Evolutionary conservation across 2,329 filamentous ascomycete species (phyloP).

Genomic region (Diaporthe ilicicola): DNA sequence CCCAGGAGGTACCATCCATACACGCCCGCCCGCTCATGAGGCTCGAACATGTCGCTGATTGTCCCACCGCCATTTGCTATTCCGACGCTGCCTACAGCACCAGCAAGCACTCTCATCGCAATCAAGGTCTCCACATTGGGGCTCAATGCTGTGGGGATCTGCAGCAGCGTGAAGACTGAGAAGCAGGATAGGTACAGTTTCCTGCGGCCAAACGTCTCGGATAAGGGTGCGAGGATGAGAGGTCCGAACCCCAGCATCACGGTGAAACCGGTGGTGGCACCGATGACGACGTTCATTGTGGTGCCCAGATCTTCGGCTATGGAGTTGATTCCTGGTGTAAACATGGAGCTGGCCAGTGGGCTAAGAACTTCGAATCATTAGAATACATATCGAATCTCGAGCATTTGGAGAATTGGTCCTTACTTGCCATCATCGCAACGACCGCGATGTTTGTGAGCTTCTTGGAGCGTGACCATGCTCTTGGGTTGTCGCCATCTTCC

Average conservation of each 20-base stretch:
- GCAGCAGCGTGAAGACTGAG: constrained; percentile 26
- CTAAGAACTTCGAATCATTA: constrained; percentile 22
- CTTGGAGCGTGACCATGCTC: constrained; percentile 24
- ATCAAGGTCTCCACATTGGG: constrained; percentile 30
- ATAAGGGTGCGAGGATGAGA: constrained; percentile 27
- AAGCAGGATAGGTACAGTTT: constrained; percentile 27
- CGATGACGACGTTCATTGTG: constrained; percentile 24
- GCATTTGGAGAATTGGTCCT: background rate
- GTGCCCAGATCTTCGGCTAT: constrained; percentile 26
- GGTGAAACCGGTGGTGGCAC: constrained; percentile 26
- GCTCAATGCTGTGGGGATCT: constrained; percentile 25
- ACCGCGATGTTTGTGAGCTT: constrained; percentile 31
- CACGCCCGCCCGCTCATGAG: constrained; percentile 25
- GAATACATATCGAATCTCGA: background rate
- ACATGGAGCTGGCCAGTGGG: constrained; percentile 33
- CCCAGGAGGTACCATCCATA: constrained; percentile 31
- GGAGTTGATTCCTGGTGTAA: constrained; percentile 25
- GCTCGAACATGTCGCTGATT: constrained; percentile 31
- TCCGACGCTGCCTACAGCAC: constrained; percentile 29
- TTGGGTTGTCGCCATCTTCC: constrained; percentile 24
- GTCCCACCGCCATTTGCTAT: constrained; percentile 31
- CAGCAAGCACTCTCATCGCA: constrained; percentile 18
- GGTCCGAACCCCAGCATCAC: constrained; percentile 28
- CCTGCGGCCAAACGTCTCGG: constrained; percentile 27
- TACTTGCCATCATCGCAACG: constrained; percentile 30